phyloP scores from a whole-genome alignment of 2,329 filamentous ascomycete genomes.

The Fusarium coffeatum region DNA sequence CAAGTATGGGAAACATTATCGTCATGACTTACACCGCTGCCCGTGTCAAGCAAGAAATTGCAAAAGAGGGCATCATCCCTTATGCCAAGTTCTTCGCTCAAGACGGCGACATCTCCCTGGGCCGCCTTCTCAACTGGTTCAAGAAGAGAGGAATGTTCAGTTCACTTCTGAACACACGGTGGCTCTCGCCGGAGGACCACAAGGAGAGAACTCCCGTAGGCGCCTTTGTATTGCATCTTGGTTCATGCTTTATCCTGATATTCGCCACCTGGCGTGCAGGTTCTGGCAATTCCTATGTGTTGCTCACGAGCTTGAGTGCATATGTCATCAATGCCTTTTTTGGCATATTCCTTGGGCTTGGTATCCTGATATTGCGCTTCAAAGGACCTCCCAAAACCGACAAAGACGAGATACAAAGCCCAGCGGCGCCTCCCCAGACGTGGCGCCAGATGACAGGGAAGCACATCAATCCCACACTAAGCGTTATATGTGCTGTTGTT shows the following conservation, averaged over 20 bases:
- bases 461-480: constrained; percentile 48
- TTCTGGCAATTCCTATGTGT: constrained; percentile 45
- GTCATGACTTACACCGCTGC: constrained; percentile 68
- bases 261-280: constrained; percentile 49
- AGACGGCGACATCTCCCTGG: constrained; percentile 51
- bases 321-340: constrained; percentile 53
- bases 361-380: constrained; percentile 53
- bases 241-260: constrained; percentile 51
- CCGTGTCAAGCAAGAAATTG: constrained; percentile 70
- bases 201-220: constrained; percentile 53
- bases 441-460: constrained; percentile 51
- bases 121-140: constrained; percentile 49
- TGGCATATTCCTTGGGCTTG: constrained; percentile 50
- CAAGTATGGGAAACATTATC: constrained; percentile 66
- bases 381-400: constrained; percentile 48
- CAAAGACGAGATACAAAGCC: constrained; percentile 20
- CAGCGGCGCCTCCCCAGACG: constrained; percentile 29
- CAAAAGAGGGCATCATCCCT: constrained; percentile 67
- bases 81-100: constrained; percentile 61
- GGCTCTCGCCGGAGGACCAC: constrained; percentile 52
- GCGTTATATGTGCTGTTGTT: constrained; percentile 48
- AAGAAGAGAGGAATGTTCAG: constrained; percentile 48
- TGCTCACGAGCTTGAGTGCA: constrained; percentile 50
- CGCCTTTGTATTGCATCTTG: constrained; percentile 51
- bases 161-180: constrained; percentile 43